Conservation (phyloP, 2,329 filamentous ascomycete species). For the Beauveria sp. region DNA sequence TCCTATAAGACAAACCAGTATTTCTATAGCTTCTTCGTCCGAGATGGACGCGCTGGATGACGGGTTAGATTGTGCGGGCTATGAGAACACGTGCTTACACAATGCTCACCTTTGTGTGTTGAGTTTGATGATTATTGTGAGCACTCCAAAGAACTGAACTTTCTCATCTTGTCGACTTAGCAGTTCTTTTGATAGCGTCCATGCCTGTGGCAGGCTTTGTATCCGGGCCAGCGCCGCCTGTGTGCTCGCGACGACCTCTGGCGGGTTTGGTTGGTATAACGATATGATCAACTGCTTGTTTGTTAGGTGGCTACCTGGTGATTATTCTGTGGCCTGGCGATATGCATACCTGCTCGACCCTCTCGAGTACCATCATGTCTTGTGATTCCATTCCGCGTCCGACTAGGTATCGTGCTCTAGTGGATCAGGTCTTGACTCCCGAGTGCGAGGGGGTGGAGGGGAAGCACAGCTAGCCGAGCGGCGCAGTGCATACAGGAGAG, state of each 20-base stretch:
- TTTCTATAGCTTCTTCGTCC: conserved; percentile 48
- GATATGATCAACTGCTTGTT: conserved; percentile 38
- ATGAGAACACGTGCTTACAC: neutral
- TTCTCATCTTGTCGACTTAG: conserved; percentile 62
- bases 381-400: neutral
- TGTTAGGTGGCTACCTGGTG: neutral
- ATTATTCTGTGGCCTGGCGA: no score
- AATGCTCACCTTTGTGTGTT: conserved; percentile 71
- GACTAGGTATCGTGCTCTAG: no score
- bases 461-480: neutral
- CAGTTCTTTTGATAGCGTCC: conserved; percentile 75
- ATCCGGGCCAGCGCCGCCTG: conserved; percentile 72
- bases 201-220: conserved; percentile 74
- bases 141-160: conserved; percentile 83
- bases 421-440: no score
- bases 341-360: conserved; percentile 10
- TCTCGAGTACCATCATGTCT: neutral
- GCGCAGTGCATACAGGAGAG: neutral
- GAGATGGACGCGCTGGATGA: conserved; percentile 39
- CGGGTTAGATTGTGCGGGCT: conserved; percentile 5
- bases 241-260: conserved; percentile 39
- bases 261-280: conserved; percentile 45
- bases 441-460: neutral
- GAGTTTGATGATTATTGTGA: conserved; percentile 90
- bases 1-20: conserved; percentile 52